Evolutionary conservation across 2,329 filamentous ascomycete species (phyloP).

Genomic region (Chrysoporthe puriensis): DNA sequence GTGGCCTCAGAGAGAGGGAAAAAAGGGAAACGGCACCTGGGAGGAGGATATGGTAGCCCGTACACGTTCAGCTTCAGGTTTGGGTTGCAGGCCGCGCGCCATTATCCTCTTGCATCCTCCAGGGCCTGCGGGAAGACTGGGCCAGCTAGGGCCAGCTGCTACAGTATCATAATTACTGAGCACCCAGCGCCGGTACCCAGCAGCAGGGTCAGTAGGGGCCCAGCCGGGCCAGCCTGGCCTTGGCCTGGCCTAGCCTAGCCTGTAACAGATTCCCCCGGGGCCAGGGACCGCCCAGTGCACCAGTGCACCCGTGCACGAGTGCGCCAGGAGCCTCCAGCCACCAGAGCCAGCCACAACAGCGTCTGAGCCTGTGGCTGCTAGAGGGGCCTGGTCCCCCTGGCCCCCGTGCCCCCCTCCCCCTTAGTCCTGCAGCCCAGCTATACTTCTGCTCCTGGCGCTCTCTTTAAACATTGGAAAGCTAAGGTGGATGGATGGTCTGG

Average conservation of each 20-base stretch:
- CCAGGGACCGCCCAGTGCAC: not conserved
- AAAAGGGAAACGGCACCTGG: not conserved
- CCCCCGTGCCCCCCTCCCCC: too few species aligned
- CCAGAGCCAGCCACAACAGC: not conserved
- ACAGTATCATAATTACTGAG: not conserved
- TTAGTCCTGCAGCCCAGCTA: too few species aligned
- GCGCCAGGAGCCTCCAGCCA: too few species aligned
- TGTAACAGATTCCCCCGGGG: not conserved
- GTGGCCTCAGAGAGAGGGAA: not conserved
- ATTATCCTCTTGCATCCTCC: not conserved
- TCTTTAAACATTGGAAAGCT: too few species aligned
- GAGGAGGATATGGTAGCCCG: not conserved
- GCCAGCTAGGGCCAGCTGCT: not conserved
- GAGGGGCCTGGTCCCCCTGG: too few species aligned
- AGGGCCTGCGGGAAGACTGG: not conserved
- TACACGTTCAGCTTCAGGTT: slow-evolving; percentile 4
- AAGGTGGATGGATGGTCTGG: too few species aligned
- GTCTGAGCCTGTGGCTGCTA: too few species aligned
- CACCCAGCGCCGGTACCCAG: too few species aligned
- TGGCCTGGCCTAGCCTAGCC: slow-evolving; percentile 8
- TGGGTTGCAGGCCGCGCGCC: not conserved
- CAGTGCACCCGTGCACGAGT: not conserved
- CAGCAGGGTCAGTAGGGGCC: not conserved
- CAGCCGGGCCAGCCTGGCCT: slow-evolving; percentile 6
- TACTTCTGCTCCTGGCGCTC: too few species aligned